These are phyloP conservation scores for Strigomonas oncopelti DNA, from an alignment of 208 protist species.

Conservation along the genomic window DNA sequence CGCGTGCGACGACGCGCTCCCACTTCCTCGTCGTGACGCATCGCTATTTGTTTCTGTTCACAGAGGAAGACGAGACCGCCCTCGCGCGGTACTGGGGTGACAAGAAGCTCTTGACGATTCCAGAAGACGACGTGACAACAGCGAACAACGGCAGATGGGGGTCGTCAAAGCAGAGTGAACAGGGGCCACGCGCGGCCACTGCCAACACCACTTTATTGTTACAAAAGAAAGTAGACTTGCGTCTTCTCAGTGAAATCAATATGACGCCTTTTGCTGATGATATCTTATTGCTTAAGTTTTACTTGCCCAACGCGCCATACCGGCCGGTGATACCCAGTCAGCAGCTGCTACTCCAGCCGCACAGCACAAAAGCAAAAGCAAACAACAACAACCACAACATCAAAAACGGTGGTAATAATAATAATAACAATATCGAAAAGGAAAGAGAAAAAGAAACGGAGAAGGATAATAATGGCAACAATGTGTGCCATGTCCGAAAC, in stretches of 20 bases:
- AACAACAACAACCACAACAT: too few relatives aligned
- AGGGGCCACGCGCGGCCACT: too few relatives aligned
- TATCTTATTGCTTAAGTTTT: slow-evolving; percentile 60
- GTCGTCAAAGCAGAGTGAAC: too few relatives aligned
- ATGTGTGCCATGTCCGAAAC: not conserved
- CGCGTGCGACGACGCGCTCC: too few relatives aligned
- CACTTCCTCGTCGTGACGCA: slow-evolving; percentile 1
- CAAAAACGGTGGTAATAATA: too few relatives aligned
- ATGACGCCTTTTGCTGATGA: slow-evolving; percentile 63
- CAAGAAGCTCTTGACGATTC: too few relatives aligned
- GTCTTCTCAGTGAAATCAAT: slow-evolving; percentile 55
- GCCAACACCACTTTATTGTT: slow-evolving; percentile 29
- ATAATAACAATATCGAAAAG: too few relatives aligned
- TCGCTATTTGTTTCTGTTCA: not conserved
- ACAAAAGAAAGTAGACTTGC: slow-evolving; percentile 65
- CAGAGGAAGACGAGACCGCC: not conserved
- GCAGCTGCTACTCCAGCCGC: not conserved
- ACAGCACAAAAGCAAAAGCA: too few relatives aligned
- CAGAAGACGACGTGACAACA: too few relatives aligned
- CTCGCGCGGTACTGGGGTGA: not conserved
- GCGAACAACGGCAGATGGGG: too few relatives aligned
- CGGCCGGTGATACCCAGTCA: slow-evolving; percentile 20
- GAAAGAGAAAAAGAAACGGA: too few relatives aligned
- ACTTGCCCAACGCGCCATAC: slow-evolving; percentile 46
- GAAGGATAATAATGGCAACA: not conserved